These are phyloP conservation scores for Cicer bijugum DNA, from an alignment of 306 rosid genomes.

Conservation along the genomic window DNA sequence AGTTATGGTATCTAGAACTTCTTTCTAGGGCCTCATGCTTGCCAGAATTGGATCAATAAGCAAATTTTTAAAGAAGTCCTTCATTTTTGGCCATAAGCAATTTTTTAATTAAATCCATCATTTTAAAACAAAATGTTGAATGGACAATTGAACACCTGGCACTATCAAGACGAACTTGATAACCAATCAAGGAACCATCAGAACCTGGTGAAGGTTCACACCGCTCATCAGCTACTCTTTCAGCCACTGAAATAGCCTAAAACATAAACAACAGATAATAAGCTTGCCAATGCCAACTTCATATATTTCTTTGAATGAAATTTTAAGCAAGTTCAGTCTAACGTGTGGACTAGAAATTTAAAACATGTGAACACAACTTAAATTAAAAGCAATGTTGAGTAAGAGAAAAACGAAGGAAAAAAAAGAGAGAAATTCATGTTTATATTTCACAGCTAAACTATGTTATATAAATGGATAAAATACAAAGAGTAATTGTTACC, in stretches of 20 bases:
- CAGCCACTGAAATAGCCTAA: constrained; percentile 95
- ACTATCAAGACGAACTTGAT: constrained; percentile 97
- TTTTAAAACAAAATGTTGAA: constrained; percentile 22
- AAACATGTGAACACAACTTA: constrained; percentile 18
- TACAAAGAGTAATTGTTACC: neutral
- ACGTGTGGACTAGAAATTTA: neutral
- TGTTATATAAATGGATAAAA: neutral
- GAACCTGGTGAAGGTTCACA: constrained; percentile 90
- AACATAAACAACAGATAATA: constrained; percentile 35
- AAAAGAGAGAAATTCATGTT: neutral
- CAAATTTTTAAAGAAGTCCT: neutral
- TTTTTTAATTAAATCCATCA: neutral
- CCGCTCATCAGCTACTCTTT: constrained; percentile 97
- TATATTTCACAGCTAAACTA: neutral
- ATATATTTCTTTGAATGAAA: constrained; percentile 14
- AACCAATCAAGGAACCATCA: constrained; percentile 89
- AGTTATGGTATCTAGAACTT: constrained; percentile 1
- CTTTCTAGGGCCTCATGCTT: neutral
- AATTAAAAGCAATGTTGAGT: constrained; percentile 20
- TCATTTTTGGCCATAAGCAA: neutral
- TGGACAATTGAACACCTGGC: constrained; percentile 68
- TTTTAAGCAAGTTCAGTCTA: constrained; percentile 24
- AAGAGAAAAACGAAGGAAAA: too few relatives aligned
- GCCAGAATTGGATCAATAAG: constrained; percentile 11
- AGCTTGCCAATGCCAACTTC: neutral